phyloP scores from a whole-genome alignment of 768 basidiomycete genomes.

The Tephrocybe sp. region DNA sequence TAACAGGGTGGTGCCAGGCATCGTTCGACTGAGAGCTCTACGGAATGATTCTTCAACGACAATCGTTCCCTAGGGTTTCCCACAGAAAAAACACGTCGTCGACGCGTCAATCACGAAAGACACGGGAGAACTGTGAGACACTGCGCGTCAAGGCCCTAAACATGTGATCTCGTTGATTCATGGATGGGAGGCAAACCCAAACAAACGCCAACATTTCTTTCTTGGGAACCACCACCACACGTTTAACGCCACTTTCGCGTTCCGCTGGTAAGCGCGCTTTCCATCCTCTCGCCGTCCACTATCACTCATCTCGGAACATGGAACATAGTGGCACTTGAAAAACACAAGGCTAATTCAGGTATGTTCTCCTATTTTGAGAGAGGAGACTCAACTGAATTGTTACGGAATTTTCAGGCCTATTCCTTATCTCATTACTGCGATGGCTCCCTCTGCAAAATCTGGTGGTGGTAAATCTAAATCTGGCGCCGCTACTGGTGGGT shows the following conservation, averaged over 20 bases:
- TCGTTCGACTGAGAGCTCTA: background rate
- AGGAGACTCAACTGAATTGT: background rate
- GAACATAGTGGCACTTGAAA: background rate
- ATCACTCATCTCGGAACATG: background rate
- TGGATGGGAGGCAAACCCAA: conserved; percentile 28
- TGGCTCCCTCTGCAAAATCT: conserved; percentile 52
- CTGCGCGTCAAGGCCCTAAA: conserved; percentile 11
- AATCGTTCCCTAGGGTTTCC: background rate
- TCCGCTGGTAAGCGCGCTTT: conserved; percentile 17
- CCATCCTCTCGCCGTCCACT: conserved; percentile 3
- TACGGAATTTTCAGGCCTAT: background rate
- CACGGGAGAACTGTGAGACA: conserved; percentile 7
- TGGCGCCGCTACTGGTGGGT: conserved; percentile 33
- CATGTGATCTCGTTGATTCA: conserved; percentile 28
- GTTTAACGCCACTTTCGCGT: conserved; percentile 31
- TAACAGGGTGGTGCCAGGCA: no score
- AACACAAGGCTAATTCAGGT: conserved; percentile 11
- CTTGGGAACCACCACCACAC: conserved; percentile 47
- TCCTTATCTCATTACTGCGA: conserved; percentile 13
- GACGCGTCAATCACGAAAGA: conserved; percentile 12
- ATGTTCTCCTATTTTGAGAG: conserved; percentile 17
- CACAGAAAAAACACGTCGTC: conserved; percentile 11
- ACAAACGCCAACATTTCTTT: conserved; percentile 37
- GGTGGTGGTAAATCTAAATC: conserved; percentile 69
- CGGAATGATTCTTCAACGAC: background rate